Evolutionary conservation across 768 basidiomycete genomes (phyloP), one percentile per base, ranked within the genome.

Genomic region (Pleurotus djamor): DNA sequence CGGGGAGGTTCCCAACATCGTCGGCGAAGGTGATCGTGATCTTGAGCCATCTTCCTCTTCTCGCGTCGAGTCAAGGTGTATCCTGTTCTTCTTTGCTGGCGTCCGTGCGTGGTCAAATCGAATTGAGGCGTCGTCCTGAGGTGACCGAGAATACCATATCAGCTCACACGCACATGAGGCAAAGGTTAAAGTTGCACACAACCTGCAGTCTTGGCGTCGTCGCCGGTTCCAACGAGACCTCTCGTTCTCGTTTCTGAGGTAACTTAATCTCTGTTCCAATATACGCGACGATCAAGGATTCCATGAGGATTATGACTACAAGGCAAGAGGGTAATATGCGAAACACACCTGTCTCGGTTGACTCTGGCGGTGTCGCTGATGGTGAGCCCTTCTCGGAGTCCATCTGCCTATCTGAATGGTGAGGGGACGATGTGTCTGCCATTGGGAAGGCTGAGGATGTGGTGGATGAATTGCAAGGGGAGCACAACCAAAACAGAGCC

Each of bases 41-140:
- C 74, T 70, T 48, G 71, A 62, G 16, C 49, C 61, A 64, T 86
- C 84, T 47, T 84, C 82, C 69, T 91, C 88, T 61, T 89, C 87
- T 58, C 79, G 79, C 0, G 88, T 85, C 52, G 84, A 70, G 64
- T 83, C 87, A 52, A 91, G 75, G 10, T 79, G 76, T 32, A 82
- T 75, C 52, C 88, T 78, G 65, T 91, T 91, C 79, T 89, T 92
- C 80, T 92, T 92, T 41, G 88, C 83, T 1, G 88, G 89, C 3
- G 84, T 83, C 38, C 80, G 80, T 43, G 78, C 72, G 61, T 72
- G 73, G 64, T 81, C 79, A 66, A 69, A 71, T 60, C 61, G 66
- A 14, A 67, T 58, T 35, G 69, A 63, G 72, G 80, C 80, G 57
- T 65, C 61, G 56, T 81, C 81, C 82, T 83, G 68, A 56, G 60